phyloP scores from a whole-genome alignment of 495 filamentous ascomycete genomes.

The Trichoderma asperelloides region DNA sequence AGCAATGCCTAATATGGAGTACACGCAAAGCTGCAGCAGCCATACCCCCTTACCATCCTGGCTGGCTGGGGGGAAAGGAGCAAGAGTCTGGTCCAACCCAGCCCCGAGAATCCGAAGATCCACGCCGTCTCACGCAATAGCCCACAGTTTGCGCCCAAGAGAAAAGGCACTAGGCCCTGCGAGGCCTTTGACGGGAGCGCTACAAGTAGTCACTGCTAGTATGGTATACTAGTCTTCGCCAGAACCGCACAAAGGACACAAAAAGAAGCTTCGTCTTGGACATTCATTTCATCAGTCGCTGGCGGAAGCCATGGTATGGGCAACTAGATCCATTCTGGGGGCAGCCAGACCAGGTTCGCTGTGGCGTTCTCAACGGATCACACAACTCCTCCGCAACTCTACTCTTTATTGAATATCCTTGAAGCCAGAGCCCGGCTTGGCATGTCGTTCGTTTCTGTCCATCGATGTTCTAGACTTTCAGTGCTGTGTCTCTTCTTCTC shows the following conservation, averaged over 20 bases:
- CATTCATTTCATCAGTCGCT: too few species aligned
- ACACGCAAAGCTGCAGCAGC: background rate
- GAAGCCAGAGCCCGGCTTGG: conserved; percentile 3
- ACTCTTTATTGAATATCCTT: background rate
- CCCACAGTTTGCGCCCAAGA: conserved; percentile 1
- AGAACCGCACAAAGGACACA: too few species aligned
- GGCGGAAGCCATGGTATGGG: too few species aligned
- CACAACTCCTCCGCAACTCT: background rate
- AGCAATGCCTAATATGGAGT: background rate
- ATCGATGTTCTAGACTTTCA: conserved; percentile 2
- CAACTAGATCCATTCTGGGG: too few species aligned
- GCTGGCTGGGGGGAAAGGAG: background rate
- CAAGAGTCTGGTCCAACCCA: background rate
- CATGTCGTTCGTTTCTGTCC: background rate
- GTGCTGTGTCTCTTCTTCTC: background rate
- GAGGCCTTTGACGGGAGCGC: background rate
- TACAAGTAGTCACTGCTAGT: too few species aligned
- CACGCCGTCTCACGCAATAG: conserved; percentile 4
- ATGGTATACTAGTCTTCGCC: too few species aligned
- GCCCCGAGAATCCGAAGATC: conserved; percentile 1
- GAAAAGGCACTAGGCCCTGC: background rate
- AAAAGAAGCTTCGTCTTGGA: too few species aligned
- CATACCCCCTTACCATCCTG: background rate
- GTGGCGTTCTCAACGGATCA: background rate
- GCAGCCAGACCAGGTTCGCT: too few species aligned